A percentile compares a stretch with the other conserved stretches of the same genome.
Conservation (phyloP, 306 rosid species). For the Dalbergia oliveri region DNA sequence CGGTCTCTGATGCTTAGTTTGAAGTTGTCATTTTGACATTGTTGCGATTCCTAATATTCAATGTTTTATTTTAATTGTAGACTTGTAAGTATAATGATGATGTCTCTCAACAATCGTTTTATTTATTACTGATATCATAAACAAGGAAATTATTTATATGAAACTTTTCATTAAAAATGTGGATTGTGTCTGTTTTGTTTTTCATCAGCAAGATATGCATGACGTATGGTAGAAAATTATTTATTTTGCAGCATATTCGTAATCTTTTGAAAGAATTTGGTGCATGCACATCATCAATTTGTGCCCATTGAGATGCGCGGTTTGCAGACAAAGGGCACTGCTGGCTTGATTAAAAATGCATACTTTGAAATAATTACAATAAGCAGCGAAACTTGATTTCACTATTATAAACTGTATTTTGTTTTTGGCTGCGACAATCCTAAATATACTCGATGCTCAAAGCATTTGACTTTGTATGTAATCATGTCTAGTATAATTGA, state of each 20-base stretch:
- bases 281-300: constrained; percentile 32
- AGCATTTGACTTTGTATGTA: constrained; percentile 26
- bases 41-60: not conserved
- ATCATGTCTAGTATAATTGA: constrained; percentile 35
- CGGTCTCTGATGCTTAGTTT: constrained; percentile 3
- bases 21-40: not conserved
- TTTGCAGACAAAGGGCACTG: constrained; percentile 27
- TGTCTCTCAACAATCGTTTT: constrained; percentile 21
- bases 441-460: constrained; percentile 17
- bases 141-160: constrained; percentile 7
- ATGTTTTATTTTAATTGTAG: not conserved
- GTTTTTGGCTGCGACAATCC: not conserved
- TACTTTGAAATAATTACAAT: constrained; percentile 8
- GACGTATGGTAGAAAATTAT: constrained; percentile 24
- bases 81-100: not conserved
- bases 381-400: constrained; percentile 28
- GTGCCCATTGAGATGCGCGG: constrained; percentile 13
- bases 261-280: constrained; percentile 22
- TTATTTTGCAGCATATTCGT: constrained; percentile 18
- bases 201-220: constrained; percentile 47
- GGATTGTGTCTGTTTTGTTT: constrained; percentile 28
- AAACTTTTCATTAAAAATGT: constrained; percentile 5
- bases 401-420: constrained; percentile 1
- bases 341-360: constrained; percentile 27
- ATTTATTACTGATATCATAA: constrained; percentile 22